Conservation (phyloP, 2,329 filamentous ascomycete species). For the Boeremia lycopersici region DNA sequence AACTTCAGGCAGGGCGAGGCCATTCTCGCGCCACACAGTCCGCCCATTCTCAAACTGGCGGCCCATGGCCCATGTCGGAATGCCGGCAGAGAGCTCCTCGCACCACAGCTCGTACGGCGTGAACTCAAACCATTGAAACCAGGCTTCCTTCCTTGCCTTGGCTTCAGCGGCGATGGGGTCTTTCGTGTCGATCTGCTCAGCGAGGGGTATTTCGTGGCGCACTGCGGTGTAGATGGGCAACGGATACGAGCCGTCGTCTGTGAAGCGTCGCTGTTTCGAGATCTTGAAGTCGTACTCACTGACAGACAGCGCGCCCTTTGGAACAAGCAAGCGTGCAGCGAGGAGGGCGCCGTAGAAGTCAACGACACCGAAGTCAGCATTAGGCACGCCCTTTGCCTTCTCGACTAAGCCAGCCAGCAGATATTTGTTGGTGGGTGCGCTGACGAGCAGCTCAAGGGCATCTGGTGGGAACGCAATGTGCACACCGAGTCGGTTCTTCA, state of each 20-base stretch:
- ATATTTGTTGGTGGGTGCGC: constrained; percentile 90
- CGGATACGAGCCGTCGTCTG: constrained; percentile 79
- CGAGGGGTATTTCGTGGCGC: constrained; percentile 86
- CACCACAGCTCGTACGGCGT: constrained; percentile 96
- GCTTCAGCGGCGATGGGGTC: constrained; percentile 48
- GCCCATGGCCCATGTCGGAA: constrained; percentile 92
- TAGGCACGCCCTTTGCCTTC: constrained; percentile 81
- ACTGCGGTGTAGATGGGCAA: constrained; percentile 96
- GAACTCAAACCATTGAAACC: constrained; percentile 96
- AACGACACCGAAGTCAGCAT: constrained; percentile 85
- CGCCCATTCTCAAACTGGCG: constrained; percentile 77
- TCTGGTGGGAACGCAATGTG: constrained; percentile 93
- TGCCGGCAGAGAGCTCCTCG: constrained; percentile 88
- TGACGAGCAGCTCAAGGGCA: constrained; percentile 79
- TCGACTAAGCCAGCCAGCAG: constrained; percentile 88
- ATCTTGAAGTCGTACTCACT: constrained; percentile 84
- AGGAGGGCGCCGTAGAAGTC: constrained; percentile 90
- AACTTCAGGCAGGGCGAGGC: constrained; percentile 79
- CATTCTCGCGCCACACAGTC: constrained; percentile 66
- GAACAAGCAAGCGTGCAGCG: constrained; percentile 82
- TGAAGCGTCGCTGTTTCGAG: constrained; percentile 79
- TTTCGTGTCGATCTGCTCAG: constrained; percentile 52
- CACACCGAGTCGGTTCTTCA: constrained; percentile 82
- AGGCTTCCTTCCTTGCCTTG: constrained; percentile 68
- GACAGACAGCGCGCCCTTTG: constrained; percentile 79